Conservation (phyloP, 352 stramenopile genomes). For the Pythium periplocum region DNA sequence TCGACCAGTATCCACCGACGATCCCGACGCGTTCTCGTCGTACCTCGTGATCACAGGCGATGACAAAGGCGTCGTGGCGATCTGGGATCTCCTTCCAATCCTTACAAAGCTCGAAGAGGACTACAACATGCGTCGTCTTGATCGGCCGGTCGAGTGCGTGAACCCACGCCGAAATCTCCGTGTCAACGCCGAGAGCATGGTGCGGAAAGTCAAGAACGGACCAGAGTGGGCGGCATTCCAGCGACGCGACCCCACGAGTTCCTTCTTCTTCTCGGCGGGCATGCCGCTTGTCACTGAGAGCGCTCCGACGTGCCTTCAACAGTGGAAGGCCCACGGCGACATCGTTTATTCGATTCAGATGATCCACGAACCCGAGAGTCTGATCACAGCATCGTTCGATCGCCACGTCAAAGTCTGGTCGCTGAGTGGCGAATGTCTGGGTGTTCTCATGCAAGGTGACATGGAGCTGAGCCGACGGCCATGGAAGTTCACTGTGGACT, state of each 20-base stretch:
- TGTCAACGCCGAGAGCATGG: constrained; percentile 60
- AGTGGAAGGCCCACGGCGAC: constrained; percentile 72
- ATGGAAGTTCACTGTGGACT: constrained; percentile 76
- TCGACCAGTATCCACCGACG: constrained; percentile 15
- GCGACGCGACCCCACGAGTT: constrained; percentile 34
- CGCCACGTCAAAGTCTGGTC: constrained; percentile 73
- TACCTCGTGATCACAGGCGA: constrained; percentile 67
- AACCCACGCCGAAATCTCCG: constrained; percentile 74
- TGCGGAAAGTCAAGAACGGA: constrained; percentile 60
- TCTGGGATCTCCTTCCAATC: constrained; percentile 71
- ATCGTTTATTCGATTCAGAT: constrained; percentile 76
- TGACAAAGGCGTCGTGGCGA: constrained; percentile 66
- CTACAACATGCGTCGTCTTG: constrained; percentile 35
- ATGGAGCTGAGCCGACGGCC: constrained; percentile 31
- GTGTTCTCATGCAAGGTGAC: constrained; percentile 73
- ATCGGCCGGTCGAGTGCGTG: constrained; percentile 54
- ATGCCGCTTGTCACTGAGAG: constrained; percentile 31
- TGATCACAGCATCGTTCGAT: constrained; percentile 79
- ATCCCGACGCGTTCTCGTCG: constrained; percentile 21
- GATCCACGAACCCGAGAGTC: constrained; percentile 53
- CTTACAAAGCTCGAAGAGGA: constrained; percentile 47
- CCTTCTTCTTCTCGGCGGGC: constrained; percentile 56
- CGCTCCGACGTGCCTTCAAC: constrained; percentile 24
- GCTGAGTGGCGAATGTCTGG: constrained; percentile 56
- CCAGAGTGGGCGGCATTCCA: constrained; percentile 56